Evolutionary conservation across 2,329 filamentous ascomycete genomes (phyloP).

Genomic region (Ceratocystis diversiconidia): DNA sequence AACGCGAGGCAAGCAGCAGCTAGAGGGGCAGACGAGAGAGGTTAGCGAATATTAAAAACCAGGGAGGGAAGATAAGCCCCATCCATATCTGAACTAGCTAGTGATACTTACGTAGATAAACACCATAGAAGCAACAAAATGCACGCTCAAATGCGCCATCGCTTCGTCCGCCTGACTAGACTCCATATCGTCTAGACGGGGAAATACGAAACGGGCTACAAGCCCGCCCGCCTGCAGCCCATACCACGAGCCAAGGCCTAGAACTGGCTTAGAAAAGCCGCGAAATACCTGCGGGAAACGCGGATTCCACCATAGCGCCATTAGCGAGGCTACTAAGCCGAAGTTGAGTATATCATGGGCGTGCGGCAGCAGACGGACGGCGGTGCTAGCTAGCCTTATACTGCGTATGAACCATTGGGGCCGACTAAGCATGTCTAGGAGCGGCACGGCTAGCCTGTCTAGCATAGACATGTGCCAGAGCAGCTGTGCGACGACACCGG

Average conservation of each 20-base stretch:
- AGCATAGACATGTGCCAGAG: constrained; percentile 35
- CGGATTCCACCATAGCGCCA: constrained; percentile 55
- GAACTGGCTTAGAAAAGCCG: constrained; percentile 45
- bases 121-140: constrained; percentile 40
- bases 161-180: constrained; percentile 27
- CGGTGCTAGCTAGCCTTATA: constrained; percentile 15
- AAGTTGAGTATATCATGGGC: constrained; percentile 31
- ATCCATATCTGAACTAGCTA: neutral
- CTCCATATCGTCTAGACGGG: constrained; percentile 30
- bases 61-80: neutral
- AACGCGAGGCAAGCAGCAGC: neutral
- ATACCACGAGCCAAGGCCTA: constrained; percentile 52
- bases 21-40: neutral
- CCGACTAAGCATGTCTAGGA: neutral
- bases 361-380: constrained; percentile 30
- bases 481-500: constrained; percentile 33
- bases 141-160: constrained; percentile 35
- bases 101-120: constrained; percentile 38
- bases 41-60: neutral
- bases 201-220: constrained; percentile 38
- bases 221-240: constrained; percentile 47
- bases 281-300: constrained; percentile 44
- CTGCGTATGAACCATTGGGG: constrained; percentile 3
- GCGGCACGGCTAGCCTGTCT: constrained; percentile 6
- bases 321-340: constrained; percentile 35